A percentile compares a stretch with the other conserved stretches of the same genome.
These are phyloP conservation scores for Tylopilus orsonianus DNA, from an alignment of 1,284 basidiomycete species.

Conservation along the genomic window DNA sequence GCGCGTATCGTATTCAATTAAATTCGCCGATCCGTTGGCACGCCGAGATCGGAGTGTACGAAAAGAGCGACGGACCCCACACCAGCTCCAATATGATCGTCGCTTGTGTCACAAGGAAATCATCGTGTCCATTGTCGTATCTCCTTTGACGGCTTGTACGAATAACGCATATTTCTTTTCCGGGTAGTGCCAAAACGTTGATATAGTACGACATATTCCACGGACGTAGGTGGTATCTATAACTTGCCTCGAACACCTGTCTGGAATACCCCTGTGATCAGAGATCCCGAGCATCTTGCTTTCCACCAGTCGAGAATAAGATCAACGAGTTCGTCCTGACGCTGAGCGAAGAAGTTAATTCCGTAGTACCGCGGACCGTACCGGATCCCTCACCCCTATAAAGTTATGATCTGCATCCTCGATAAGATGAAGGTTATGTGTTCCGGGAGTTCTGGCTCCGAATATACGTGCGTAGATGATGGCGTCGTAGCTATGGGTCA, in stretches of 20 bases:
- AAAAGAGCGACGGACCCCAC: neutral
- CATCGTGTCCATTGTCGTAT: neutral
- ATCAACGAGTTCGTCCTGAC: slow-evolving; percentile 60
- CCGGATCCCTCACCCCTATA: slow-evolving; percentile 45
- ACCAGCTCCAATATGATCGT: slow-evolving; percentile 2
- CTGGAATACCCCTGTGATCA: slow-evolving; percentile 59
- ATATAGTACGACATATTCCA: neutral
- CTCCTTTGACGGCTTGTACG: neutral
- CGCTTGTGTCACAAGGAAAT: neutral
- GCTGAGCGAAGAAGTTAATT: slow-evolving; percentile 27
- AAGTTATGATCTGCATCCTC: slow-evolving; percentile 78
- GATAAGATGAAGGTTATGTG: slow-evolving; percentile 62
- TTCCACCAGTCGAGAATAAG: slow-evolving; percentile 65
- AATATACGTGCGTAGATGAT: slow-evolving; percentile 64
- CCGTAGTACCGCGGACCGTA: neutral
- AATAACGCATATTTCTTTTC: neutral
- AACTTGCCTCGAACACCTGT: slow-evolving; percentile 50
- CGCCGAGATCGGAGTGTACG: neutral
- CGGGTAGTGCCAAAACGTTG: neutral
- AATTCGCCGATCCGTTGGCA: slow-evolving; percentile 2
- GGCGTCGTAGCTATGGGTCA: slow-evolving; percentile 60
- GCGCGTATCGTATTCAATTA: neutral
- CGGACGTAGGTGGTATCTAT: slow-evolving; percentile 25
- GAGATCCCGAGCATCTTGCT: slow-evolving; percentile 38
- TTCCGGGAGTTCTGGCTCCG: slow-evolving; percentile 56